Percentiles rank a stretch among this genome's conserved stretches.
These are phyloP conservation scores for Naganishia vishniacii DNA, from an alignment of 768 basidiomycete genomes.

Conservation along the genomic window DNA sequence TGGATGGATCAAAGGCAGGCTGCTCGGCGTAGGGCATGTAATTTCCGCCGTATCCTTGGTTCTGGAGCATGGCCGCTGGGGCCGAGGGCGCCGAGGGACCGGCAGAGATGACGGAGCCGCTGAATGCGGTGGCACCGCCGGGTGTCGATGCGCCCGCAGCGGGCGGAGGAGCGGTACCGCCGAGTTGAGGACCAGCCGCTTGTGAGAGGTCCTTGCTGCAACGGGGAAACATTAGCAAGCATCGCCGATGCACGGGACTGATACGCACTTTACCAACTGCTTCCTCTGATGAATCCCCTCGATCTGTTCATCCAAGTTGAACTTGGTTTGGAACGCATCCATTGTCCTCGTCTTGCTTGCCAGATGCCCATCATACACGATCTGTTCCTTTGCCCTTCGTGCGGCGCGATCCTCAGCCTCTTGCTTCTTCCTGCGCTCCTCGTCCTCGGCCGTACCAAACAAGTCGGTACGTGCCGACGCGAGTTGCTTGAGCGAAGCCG, in stretches of 20 bases:
- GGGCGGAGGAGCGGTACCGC: slow-evolving; percentile 67
- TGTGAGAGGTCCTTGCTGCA: slow-evolving; percentile 45
- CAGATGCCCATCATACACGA: slow-evolving; percentile 98
- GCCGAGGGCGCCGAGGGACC: slow-evolving; percentile 59
- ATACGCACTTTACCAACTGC: slow-evolving; percentile 74
- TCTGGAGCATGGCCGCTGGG: not conserved
- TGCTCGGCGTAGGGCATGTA: slow-evolving; percentile 24
- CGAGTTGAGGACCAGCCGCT: slow-evolving; percentile 80
- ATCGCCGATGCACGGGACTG: not conserved
- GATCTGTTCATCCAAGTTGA: slow-evolving; percentile 97
- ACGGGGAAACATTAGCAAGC: not conserved
- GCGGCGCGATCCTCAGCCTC: slow-evolving; percentile 78
- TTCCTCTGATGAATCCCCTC: slow-evolving; percentile 90
- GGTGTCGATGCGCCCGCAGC: slow-evolving; percentile 56
- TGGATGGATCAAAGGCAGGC: slow-evolving; percentile 29
- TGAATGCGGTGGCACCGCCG: slow-evolving; percentile 55
- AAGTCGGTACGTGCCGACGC: slow-evolving; percentile 95
- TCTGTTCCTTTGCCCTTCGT: slow-evolving; percentile 84
- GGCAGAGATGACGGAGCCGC: slow-evolving; percentile 78
- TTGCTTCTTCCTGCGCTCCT: slow-evolving; percentile 67
- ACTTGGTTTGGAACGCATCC: slow-evolving; percentile 86
- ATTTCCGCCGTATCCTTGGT: slow-evolving; percentile 15
- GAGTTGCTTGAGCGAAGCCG: slow-evolving; percentile 83
- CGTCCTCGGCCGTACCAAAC: slow-evolving; percentile 89
- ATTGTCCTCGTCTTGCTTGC: slow-evolving; percentile 84